Evolutionary conservation across 139 green algal species (phyloP).

Genomic region (Chlamydomonas sp.): DNA sequence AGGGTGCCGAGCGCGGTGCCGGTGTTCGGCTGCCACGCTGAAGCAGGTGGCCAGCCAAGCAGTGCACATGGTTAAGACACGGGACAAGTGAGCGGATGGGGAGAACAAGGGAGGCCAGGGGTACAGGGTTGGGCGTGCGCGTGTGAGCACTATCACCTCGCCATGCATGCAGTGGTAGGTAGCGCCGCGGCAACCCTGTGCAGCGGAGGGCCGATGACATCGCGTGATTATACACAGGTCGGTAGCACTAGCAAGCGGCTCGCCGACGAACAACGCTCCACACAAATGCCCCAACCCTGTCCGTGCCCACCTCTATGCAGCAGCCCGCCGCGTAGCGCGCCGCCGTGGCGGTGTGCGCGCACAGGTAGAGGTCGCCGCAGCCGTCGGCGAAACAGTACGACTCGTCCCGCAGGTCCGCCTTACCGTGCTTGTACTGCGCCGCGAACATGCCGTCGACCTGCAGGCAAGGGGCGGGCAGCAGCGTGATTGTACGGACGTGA

Average conservation of each 20-base stretch:
- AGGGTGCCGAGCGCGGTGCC: neutral
- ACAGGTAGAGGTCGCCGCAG: slow-evolving; percentile 40
- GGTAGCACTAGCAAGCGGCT: too few relatives aligned
- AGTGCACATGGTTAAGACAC: neutral
- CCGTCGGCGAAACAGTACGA: slow-evolving; percentile 22
- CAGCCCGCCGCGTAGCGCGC: slow-evolving; percentile 58
- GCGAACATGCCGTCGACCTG: slow-evolving; percentile 37
- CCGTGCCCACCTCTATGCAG: slow-evolving; percentile 43
- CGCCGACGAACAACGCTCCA: too few relatives aligned
- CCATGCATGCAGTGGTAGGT: too few relatives aligned
- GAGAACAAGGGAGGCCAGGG: too few relatives aligned
- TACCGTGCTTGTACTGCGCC: neutral
- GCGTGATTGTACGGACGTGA: neutral
- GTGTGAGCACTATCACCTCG: too few relatives aligned
- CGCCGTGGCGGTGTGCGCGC: slow-evolving; percentile 40
- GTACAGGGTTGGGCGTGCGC: too few relatives aligned
- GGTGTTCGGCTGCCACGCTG: neutral
- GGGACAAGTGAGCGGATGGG: neutral
- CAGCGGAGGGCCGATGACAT: neutral
- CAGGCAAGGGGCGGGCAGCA: neutral
- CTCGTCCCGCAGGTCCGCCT: neutral
- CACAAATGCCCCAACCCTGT: neutral
- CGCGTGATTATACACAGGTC: neutral
- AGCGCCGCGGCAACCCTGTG: too few relatives aligned
- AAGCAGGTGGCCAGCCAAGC: neutral